Base-by-base conservation (phyloP, 2,329 filamentous ascomycete species). In the Xylariaceae sp. region DNA sequence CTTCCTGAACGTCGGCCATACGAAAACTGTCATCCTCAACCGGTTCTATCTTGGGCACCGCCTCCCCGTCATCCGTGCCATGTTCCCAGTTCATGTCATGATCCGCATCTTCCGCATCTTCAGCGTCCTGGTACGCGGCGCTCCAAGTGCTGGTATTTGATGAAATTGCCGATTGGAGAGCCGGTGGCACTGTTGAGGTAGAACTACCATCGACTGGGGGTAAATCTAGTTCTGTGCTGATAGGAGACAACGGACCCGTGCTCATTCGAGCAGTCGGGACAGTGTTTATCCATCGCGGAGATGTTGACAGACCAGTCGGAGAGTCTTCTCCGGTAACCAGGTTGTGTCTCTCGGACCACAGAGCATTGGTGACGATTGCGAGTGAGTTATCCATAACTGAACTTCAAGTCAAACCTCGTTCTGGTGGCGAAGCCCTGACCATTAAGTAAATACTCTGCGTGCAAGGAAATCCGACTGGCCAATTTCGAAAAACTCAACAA, bases 21-120 rank as follows among this genome's bases (percentile, higher is more conserved):
- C 78, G 75, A 54, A 84, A 74, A 52, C 80, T 78, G 53, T 79
- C 73, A 33, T 85, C 80, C 41, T 86, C 83, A 41, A 74, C 55
- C 2, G 82, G 81, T 61, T 86, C 83, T 9, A 81, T 62, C 66
- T 86, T 86, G 6, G 81, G 80, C 6, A 80, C 69, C 11, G 77
- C 64, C 39, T 80, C 61, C 32, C 73, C 67, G 30, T 80, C 77
- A 46, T 79, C 77, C 4, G 75, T 72, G 35, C 65, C 70, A 24
- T 73, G 75, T 36, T 81, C 78, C 79, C 79, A 81, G 32, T 71
- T 67, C 47, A 70, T 66, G 24, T 79, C 76, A 27, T 74, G 71
- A 16, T 77, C 73, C 33, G 64, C 61, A 44, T 72, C 72, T 11
- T 73, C 70, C 36, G 61, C 66, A 1, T 76, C 61, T 36, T 52